Base-by-base conservation (phyloP, 2,329 filamentous ascomycete genomes). In the Zalaria sp. region DNA sequence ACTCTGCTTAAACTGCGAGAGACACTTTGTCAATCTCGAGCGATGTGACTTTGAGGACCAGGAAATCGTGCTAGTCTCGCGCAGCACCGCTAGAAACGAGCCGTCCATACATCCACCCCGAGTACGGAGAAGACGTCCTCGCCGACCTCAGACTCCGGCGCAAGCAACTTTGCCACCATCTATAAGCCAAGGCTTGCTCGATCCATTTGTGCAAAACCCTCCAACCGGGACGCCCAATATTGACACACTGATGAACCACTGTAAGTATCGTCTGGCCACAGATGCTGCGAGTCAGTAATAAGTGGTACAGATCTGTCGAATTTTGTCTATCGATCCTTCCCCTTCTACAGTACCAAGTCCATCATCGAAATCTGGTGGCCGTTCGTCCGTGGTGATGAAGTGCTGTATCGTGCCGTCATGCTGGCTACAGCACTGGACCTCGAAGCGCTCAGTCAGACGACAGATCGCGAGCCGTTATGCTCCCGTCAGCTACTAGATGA, bases 341-440 rank as follows among this genome's bases (percentile, higher is more conserved):
- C 38, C 25, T 32, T 40, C 31, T 34, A 34, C 31, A 32, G 34
- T n/a, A 32, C 38, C 5, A 34, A 26, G n/a, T 10, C 28, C 25
- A 40, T 40, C 27, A 32, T 40, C 26, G 38, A 40, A 10, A n/a
- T 40, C 10, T 40, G 38, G 38, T 40, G 38, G 38, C 38, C 38
- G 5, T 40, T 40, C 34, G 28, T 40, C 18, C 38, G 38, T 6
- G 28, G 25, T 25, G 38, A 40, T 34, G 38, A 40, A 26, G 8
- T 40, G 38, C 29, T 40, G n/a, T 40, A 34, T 26, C 31, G 34
- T 26, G 38, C 34, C 9, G 29, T 40, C 5, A 11, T 40, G 38
- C 34, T 25, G 28, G 31, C 34, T 25, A 40, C 27, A n/a, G 31
- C 27, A 8, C 28, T 32, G 6, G 34, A 34, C 25, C 29, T 40